phyloP scores from a whole-genome alignment of 257 asterid species.

The Gynochthodes officinalis region DNA sequence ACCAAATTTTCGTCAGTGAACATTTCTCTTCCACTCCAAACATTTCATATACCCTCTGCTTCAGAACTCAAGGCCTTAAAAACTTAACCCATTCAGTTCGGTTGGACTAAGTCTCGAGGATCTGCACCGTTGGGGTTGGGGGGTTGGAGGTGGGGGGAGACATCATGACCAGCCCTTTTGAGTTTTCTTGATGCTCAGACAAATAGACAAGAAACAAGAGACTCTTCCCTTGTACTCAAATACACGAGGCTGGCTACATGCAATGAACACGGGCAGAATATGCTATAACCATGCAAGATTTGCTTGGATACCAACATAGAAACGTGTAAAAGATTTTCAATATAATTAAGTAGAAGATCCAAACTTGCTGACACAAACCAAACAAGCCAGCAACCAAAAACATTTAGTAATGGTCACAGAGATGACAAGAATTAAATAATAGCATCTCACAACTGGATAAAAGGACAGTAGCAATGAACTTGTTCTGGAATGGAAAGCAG shows the following conservation, averaged over 20 bases:
- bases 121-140: too few species aligned
- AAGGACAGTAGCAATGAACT: too few species aligned
- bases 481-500: too few species aligned
- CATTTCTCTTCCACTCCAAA: slow-evolving; percentile 3
- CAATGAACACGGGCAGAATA: slow-evolving; percentile 1
- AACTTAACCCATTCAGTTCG: background rate
- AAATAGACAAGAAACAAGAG: slow-evolving; percentile 7
- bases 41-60: background rate
- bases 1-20: background rate
- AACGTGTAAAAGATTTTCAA: background rate
- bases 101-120: too few species aligned
- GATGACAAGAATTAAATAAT: too few species aligned
- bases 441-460: too few species aligned
- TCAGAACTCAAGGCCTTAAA: background rate
- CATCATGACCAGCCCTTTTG: too few species aligned
- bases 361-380: background rate
- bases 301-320: background rate
- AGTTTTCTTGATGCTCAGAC: background rate
- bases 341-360: too few species aligned
- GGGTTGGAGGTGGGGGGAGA: too few species aligned
- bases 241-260: background rate
- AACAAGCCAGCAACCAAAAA: background rate
- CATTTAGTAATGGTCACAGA: too few species aligned
- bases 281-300: background rate
- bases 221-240: background rate